Conservation (phyloP, 768 basidiomycete genomes). For the Pisolithus microcarpus region DNA sequence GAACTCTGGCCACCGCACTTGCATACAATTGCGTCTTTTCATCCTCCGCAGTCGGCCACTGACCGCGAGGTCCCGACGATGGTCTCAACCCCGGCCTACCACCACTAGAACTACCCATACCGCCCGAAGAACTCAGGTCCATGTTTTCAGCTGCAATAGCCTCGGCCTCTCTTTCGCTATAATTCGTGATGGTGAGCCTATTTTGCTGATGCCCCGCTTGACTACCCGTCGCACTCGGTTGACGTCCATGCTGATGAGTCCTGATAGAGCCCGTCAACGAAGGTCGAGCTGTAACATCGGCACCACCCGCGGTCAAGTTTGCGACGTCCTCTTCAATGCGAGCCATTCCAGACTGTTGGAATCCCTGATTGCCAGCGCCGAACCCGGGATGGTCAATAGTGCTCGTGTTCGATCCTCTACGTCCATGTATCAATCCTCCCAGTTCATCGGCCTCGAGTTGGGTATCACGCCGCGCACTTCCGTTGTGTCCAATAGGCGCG, state of each 20-base stretch:
- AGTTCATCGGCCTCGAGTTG: conserved; percentile 15
- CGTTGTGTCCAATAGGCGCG: conserved; percentile 19
- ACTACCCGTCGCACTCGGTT: conserved; percentile 20
- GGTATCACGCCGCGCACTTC: conserved; percentile 1
- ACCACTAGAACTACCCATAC: conserved; percentile 10
- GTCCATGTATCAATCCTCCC: conserved; percentile 12
- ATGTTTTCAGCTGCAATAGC: conserved; percentile 36
- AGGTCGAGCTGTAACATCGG: conserved; percentile 5
- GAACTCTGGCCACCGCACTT: conserved; percentile 32
- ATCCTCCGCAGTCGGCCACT: conserved; percentile 34
- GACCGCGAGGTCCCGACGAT: conserved; percentile 16
- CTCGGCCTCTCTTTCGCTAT: conserved; percentile 33
- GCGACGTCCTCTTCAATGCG: conserved; percentile 22
- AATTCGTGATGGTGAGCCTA: conserved; percentile 38
- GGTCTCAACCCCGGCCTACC: conserved; percentile 9
- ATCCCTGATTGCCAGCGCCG: conserved; percentile 8
- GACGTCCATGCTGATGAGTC: conserved; percentile 16
- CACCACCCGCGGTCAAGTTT: not conserved
- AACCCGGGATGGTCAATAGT: conserved; percentile 25
- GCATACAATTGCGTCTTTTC: conserved; percentile 38
- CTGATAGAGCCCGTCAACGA: conserved; percentile 6
- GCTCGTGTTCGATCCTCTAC: conserved; percentile 9
- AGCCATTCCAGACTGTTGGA: conserved; percentile 11
- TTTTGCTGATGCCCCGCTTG: conserved; percentile 14
- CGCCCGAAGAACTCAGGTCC: conserved; percentile 2